phyloP scores from a whole-genome alignment of 1,284 basidiomycete genomes.

The Fomitopsis schrenkii region DNA sequence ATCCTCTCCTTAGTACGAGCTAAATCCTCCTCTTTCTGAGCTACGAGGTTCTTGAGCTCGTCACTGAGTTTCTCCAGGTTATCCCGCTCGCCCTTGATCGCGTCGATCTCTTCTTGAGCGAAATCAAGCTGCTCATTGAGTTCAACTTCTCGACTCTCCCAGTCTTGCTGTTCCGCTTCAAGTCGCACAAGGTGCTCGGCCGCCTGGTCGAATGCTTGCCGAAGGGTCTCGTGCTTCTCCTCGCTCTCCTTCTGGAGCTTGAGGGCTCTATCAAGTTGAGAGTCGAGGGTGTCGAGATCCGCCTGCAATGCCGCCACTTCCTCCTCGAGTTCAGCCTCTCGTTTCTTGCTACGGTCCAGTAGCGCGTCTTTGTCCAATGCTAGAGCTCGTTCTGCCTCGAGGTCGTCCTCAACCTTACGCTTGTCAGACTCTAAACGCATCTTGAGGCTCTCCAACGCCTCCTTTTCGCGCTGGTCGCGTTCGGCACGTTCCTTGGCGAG shows the following conservation, averaged over 20 bases:
- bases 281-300: conserved; percentile 84
- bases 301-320: conserved; percentile 78
- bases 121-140: conserved; percentile 49
- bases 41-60: conserved; percentile 68
- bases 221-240: conserved; percentile 70
- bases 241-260: conserved; percentile 74
- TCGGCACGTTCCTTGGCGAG: conserved; percentile 84
- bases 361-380: conserved; percentile 82
- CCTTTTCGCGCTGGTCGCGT: conserved; percentile 78
- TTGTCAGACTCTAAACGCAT: conserved; percentile 82
- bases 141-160: conserved; percentile 58
- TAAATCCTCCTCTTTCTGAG: conserved; percentile 81
- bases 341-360: conserved; percentile 83
- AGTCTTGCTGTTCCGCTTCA: conserved; percentile 73
- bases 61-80: conserved; percentile 64
- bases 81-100: conserved; percentile 51
- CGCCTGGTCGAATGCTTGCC: conserved; percentile 75
- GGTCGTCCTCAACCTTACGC: conserved; percentile 73
- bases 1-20: conserved; percentile 74
- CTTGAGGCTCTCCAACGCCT: conserved; percentile 74
- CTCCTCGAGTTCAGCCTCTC: conserved; percentile 83
- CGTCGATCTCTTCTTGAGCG: conserved; percentile 62
- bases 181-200: conserved; percentile 80
- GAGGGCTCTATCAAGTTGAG: conserved; percentile 81
- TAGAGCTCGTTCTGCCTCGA: conserved; percentile 81